Percentiles rank a stretch among this genome's conserved stretches.
These are phyloP conservation scores for sorghum (Sorghum bicolor) DNA, from an alignment of 176 grass and related monocot species.

Conservation along the genomic window DNA sequence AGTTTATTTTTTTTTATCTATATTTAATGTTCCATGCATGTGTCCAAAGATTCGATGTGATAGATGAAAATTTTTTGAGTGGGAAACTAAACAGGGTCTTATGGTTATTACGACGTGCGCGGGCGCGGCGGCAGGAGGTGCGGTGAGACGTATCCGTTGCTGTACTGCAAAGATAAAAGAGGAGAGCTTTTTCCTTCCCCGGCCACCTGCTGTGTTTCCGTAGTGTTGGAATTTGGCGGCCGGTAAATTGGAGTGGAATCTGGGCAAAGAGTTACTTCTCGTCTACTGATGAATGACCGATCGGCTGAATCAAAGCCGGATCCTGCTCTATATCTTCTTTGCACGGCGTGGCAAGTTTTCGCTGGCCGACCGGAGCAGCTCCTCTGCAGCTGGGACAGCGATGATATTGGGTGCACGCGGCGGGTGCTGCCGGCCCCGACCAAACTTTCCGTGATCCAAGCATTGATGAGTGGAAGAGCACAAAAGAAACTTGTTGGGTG, in stretches of 20 bases:
- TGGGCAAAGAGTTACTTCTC: background rate
- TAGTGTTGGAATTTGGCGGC: background rate
- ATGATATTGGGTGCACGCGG: background rate
- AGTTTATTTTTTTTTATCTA: too few species aligned
- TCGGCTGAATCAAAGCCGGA: background rate
- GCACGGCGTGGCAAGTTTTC: background rate
- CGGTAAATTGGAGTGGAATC: background rate
- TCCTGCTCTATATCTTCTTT: background rate
- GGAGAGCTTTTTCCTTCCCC: background rate
- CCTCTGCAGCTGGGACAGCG: background rate
- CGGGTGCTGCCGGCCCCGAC: too few species aligned
- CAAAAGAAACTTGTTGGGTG: too few species aligned
- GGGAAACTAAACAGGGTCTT: too few species aligned
- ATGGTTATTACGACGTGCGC: too few species aligned
- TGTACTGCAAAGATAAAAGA: conserved; percentile 6
- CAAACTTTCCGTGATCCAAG: background rate
- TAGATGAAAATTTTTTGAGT: too few species aligned
- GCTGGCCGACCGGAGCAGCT: background rate
- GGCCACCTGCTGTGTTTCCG: too few species aligned
- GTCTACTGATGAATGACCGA: background rate
- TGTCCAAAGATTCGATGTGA: too few species aligned
- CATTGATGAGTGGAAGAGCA: background rate
- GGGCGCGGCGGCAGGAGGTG: too few species aligned
- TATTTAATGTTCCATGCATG: too few species aligned
- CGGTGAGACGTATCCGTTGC: background rate